Percentiles rank a stretch among this genome's conserved stretches.
These are phyloP conservation scores for Astrothelium macrocarpum DNA, from an alignment of 495 filamentous ascomycete genomes.

Conservation along the genomic window DNA sequence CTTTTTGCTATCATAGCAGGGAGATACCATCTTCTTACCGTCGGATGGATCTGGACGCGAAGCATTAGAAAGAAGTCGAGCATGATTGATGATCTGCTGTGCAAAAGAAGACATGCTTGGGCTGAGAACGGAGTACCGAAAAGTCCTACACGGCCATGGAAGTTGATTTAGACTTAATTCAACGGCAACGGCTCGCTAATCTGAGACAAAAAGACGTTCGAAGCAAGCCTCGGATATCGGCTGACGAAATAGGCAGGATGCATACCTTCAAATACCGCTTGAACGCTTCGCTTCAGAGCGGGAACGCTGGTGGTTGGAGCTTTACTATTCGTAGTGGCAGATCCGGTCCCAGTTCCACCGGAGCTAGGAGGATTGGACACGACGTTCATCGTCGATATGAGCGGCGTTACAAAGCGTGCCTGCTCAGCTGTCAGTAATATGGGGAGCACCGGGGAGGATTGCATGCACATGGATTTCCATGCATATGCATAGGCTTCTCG, in stretches of 20 bases:
- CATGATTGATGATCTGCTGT: constrained; percentile 5
- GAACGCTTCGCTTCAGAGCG: constrained; percentile 57
- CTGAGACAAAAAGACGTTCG: background rate
- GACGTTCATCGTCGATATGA: background rate
- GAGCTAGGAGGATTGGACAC: constrained; percentile 12
- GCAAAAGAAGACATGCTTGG: background rate
- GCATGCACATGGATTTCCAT: background rate
- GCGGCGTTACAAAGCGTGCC: background rate
- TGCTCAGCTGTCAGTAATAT: background rate
- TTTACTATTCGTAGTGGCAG: constrained; percentile 9
- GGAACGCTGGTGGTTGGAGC: background rate
- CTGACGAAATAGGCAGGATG: constrained; percentile 12
- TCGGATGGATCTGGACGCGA: constrained; percentile 3
- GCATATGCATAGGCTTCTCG: background rate
- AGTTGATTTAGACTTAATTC: background rate
- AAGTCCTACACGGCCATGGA: background rate
- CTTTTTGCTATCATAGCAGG: constrained; percentile 72
- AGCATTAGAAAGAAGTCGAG: background rate
- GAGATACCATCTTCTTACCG: constrained; percentile 6
- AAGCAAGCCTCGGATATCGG: background rate
- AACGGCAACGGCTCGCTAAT: background rate
- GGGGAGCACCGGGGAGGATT: too few species aligned
- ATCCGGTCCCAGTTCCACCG: background rate
- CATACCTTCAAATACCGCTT: constrained; percentile 73
- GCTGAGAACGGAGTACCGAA: background rate